Conservation (phyloP, 176 grass and related monocot species). For the Chloris gayana region DNA sequence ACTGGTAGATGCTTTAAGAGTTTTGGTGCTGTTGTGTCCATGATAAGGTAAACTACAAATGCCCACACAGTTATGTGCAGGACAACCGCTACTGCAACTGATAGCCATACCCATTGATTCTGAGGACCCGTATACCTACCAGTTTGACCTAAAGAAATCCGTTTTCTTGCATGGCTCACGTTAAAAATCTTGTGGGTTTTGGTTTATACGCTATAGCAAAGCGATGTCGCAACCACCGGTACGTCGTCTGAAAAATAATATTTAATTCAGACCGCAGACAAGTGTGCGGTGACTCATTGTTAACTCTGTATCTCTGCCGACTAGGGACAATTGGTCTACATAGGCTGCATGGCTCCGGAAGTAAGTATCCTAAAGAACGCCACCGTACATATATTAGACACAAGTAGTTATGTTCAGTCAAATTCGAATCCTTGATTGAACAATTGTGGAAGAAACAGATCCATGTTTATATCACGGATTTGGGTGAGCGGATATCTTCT, state of each 20-base stretch:
- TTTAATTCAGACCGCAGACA: slow-evolving; percentile 25
- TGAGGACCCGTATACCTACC: slow-evolving; percentile 30
- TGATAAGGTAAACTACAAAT: slow-evolving; percentile 22
- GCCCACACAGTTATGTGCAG: slow-evolving; percentile 15
- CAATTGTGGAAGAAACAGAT: slow-evolving; percentile 13
- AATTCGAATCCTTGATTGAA: slow-evolving; percentile 6
- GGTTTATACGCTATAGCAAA: slow-evolving; percentile 1
- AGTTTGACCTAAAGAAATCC: slow-evolving; percentile 14
- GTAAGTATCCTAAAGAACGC: not conserved
- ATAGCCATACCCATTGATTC: slow-evolving; percentile 8
- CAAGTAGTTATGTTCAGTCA: not conserved
- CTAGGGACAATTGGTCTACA: not conserved
- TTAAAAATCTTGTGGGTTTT: slow-evolving; percentile 26
- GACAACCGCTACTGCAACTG: slow-evolving; percentile 33
- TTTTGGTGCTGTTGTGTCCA: not conserved
- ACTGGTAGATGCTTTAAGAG: slow-evolving; percentile 5
- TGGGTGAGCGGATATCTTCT: not conserved
- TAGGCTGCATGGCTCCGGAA: slow-evolving; percentile 23
- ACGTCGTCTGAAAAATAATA: not conserved
- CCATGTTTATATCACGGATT: not conserved
- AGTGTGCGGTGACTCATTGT: not conserved
- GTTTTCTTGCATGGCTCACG: slow-evolving; percentile 32
- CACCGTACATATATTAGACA: not conserved
- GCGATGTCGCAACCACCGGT: slow-evolving; percentile 39
- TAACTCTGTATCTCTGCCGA: not conserved